phyloP scores from a whole-genome alignment of 2,329 filamentous ascomycete species.

The Aspergillus melleus region DNA sequence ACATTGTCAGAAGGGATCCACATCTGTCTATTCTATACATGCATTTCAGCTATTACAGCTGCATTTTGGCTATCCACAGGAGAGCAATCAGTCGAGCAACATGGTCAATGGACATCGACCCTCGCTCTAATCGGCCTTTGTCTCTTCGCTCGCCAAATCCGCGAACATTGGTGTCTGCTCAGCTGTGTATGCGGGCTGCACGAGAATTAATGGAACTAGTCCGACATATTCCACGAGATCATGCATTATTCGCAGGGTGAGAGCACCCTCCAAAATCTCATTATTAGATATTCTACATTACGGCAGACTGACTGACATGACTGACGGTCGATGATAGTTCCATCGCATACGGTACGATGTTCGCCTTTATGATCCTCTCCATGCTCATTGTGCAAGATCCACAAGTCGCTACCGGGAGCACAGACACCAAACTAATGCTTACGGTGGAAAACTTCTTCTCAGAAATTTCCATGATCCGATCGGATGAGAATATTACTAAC shows the following conservation, averaged over 20 bases:
- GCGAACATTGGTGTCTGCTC: not conserved
- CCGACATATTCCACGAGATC: slow-evolving; percentile 1
- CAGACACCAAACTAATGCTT: not conserved
- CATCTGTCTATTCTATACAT: not conserved
- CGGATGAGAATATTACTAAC: not conserved
- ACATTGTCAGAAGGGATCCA: not conserved
- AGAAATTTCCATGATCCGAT: not conserved
- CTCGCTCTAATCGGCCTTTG: not conserved
- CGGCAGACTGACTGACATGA: not conserved
- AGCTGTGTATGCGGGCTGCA: not conserved
- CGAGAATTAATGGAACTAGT: not conserved
- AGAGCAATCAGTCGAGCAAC: not conserved
- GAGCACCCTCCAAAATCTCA: not conserved
- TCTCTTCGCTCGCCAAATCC: not conserved
- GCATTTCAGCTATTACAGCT: slow-evolving; percentile 4
- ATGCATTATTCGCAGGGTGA: slow-evolving; percentile 2
- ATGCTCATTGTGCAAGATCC: not conserved
- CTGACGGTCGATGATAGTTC: not conserved
- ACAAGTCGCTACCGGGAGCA: not conserved
- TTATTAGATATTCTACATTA: not conserved
- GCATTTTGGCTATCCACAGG: not conserved
- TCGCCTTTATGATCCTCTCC: not conserved
- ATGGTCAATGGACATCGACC: not conserved
- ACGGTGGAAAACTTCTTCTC: not conserved
- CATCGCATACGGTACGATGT: not conserved